A percentile compares a stretch with the other conserved stretches of the same genome.
Evolutionary conservation across 768 basidiomycete genomes (phyloP).

Genomic region (Pleurotus pulmonarius): DNA sequence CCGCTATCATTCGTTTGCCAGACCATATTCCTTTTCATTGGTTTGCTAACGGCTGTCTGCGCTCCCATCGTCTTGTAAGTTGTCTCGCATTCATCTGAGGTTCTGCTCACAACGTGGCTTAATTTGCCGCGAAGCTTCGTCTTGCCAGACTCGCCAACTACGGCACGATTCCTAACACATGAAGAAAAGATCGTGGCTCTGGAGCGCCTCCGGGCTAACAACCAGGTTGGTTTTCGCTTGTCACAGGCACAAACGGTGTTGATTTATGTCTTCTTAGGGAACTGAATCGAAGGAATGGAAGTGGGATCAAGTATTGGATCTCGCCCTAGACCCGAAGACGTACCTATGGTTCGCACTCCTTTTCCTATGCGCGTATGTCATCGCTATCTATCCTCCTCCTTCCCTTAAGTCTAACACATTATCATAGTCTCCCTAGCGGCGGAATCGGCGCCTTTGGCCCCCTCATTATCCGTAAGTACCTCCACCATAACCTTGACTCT

Average conservation of each 20-base stretch:
- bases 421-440: slow-evolving; percentile 28
- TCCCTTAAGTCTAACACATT: neutral
- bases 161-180: slow-evolving; percentile 33
- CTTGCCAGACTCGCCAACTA: slow-evolving; percentile 41
- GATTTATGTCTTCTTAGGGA: slow-evolving; percentile 17
- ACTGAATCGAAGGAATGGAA: slow-evolving; percentile 44
- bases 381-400: neutral
- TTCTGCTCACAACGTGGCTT: no score
- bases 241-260: neutral
- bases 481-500: neutral
- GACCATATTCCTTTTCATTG: slow-evolving; percentile 44
- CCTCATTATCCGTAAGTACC: slow-evolving; percentile 33
- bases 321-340: slow-evolving; percentile 35
- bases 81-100: neutral
- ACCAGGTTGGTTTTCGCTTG: slow-evolving; percentile 24
- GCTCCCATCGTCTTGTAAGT: slow-evolving; percentile 33
- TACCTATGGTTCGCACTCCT: slow-evolving; percentile 38
- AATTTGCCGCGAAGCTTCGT: slow-evolving; percentile 22
- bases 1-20: slow-evolving; percentile 8
- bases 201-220: slow-evolving; percentile 38
- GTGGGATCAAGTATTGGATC: slow-evolving; percentile 37
- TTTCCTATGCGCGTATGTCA: slow-evolving; percentile 36
- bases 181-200: slow-evolving; percentile 40
- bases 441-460: slow-evolving; percentile 42
- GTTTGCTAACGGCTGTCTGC: slow-evolving; percentile 33